Conservation (phyloP, 2,329 filamentous ascomycete genomes). For the Metarhizium rileyi region DNA sequence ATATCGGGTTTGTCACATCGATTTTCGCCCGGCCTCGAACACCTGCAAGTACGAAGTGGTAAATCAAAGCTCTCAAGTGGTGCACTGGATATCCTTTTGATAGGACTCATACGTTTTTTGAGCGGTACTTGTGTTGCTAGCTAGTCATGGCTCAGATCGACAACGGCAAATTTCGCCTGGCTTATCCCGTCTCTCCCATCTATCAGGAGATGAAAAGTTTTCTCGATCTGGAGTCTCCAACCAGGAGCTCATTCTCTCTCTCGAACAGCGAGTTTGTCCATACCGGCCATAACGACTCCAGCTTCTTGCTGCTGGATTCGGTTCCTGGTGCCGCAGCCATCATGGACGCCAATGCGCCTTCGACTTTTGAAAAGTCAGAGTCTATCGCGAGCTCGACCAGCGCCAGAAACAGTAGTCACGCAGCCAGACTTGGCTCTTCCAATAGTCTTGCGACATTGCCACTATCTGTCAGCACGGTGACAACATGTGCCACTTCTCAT, state of each 20-base stretch:
- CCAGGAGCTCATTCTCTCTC: neutral
- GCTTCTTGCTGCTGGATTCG: slow-evolving; percentile 8
- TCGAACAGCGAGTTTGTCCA: neutral
- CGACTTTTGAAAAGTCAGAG: slow-evolving; percentile 1
- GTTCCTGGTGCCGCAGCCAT: slow-evolving; percentile 2
- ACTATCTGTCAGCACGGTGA: slow-evolving; percentile 12
- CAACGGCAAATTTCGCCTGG: slow-evolving; percentile 1
- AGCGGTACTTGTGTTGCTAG: neutral
- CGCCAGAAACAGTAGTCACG: slow-evolving; percentile 2
- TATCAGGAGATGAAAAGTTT: slow-evolving; percentile 9
- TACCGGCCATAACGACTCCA: slow-evolving; percentile 2
- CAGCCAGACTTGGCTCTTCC: slow-evolving; percentile 2
- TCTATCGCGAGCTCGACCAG: neutral
- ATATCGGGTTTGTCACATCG: neutral
- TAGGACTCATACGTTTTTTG: neutral
- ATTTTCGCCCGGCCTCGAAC: neutral
- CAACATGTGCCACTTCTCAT: slow-evolving; percentile 14
- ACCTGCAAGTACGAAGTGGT: neutral
- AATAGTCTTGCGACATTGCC: slow-evolving; percentile 6
- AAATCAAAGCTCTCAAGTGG: neutral
- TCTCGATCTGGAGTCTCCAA: slow-evolving; percentile 8
- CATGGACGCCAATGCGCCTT: neutral
- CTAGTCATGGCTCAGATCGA: slow-evolving; percentile 1
- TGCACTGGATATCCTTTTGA: neutral
- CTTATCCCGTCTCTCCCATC: neutral